Conservation (phyloP, 176 grass and related monocot genomes). For the Musa schizocarpa region DNA sequence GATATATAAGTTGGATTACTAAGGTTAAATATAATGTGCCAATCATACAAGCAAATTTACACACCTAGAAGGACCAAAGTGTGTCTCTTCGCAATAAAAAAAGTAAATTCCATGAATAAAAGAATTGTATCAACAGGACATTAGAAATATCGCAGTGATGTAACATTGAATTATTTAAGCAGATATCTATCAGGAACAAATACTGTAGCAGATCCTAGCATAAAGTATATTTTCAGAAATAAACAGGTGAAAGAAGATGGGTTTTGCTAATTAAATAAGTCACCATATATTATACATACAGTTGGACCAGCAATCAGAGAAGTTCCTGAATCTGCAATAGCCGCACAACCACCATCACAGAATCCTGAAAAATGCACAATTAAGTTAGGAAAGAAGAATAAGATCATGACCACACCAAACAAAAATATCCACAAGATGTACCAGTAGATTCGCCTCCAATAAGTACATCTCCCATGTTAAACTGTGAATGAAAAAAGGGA, state of each 20-base stretch:
- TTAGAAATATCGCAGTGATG: background rate
- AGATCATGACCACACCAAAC: background rate
- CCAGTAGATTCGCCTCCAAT: slow-evolving; percentile 51
- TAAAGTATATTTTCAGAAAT: background rate
- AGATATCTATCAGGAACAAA: background rate
- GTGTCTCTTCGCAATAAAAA: too few species aligned
- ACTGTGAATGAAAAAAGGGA: slow-evolving; percentile 17
- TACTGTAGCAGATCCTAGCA: background rate
- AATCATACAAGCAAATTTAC: too few species aligned
- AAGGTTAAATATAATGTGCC: too few species aligned
- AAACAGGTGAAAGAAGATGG: background rate
- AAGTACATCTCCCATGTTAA: slow-evolving; percentile 82
- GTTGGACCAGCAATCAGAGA: slow-evolving; percentile 83
- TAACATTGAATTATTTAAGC: background rate
- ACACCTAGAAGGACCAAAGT: too few species aligned
- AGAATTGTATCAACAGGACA: background rate
- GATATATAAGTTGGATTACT: too few species aligned
- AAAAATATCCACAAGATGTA: slow-evolving; percentile 20
- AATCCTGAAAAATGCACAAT: slow-evolving; percentile 34
- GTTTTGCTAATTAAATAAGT: background rate
- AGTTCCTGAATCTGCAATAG: slow-evolving; percentile 84
- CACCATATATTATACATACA: slow-evolving; percentile 28
- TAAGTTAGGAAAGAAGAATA: background rate
- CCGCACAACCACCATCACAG: slow-evolving; percentile 63
- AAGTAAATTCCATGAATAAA: too few species aligned